Conservation (phyloP, 805 yeast species). For the Kodamaea laetipori region DNA sequence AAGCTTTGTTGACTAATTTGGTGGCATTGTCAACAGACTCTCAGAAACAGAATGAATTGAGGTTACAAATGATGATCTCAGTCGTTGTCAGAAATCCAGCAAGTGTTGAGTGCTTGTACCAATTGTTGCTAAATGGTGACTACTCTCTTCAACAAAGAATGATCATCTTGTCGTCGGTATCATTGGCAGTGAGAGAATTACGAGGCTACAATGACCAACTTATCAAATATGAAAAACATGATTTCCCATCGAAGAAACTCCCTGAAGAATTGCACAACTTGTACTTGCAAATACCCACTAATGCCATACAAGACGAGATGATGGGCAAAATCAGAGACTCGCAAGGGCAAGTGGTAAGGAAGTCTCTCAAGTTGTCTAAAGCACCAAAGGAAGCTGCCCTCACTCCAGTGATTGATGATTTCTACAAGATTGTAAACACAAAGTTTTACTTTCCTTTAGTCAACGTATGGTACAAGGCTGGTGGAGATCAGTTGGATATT, state of each 20-base stretch:
- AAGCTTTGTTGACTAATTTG: constrained; percentile 52
- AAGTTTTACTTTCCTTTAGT: constrained; percentile 57
- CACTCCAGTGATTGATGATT: constrained; percentile 31
- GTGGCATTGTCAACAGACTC: constrained; percentile 62
- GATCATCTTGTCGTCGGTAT: constrained; percentile 63
- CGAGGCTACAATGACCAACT: constrained; percentile 58
- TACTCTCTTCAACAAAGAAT: constrained; percentile 79
- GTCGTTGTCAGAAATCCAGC: constrained; percentile 53
- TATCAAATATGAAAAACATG: constrained; percentile 31
- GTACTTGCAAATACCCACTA: constrained; percentile 19
- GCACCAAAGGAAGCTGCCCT: neutral
- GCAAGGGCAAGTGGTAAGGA: constrained; percentile 45
- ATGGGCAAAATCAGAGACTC: constrained; percentile 31
- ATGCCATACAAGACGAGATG: constrained; percentile 33
- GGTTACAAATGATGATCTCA: constrained; percentile 65
- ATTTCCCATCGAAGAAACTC: constrained; percentile 43
- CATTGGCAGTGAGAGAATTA: constrained; percentile 73
- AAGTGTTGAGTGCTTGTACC: constrained; percentile 47
- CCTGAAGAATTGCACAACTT: constrained; percentile 49
- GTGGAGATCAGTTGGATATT: constrained; percentile 39
- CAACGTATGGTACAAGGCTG: constrained; percentile 52
- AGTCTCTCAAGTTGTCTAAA: constrained; percentile 38
- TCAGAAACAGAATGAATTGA: constrained; percentile 60
- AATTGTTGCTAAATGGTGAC: constrained; percentile 66
- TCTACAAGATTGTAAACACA: constrained; percentile 41